These are phyloP conservation scores for Huntiella decipiens DNA, from an alignment of 2,329 filamentous ascomycete species.

Conservation along the genomic window DNA sequence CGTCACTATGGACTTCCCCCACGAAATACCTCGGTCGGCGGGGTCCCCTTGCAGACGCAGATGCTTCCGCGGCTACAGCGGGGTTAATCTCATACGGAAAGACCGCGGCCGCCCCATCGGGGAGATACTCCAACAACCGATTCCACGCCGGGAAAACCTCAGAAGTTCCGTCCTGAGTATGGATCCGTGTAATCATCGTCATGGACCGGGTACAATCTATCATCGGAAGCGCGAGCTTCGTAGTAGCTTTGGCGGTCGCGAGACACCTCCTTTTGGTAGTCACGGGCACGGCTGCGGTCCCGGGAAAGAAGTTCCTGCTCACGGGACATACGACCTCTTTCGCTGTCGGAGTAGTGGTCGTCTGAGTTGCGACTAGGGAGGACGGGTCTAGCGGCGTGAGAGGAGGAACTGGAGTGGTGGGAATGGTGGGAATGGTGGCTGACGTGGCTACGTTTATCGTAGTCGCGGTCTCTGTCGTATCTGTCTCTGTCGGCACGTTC, in stretches of 20 bases:
- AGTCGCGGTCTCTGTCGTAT: constrained; percentile 3
- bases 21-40: background rate
- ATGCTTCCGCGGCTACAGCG: background rate
- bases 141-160: background rate
- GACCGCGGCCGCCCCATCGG: background rate
- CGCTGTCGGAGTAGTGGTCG: constrained; percentile 1
- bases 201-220: constrained; percentile 2
- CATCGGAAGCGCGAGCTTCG: constrained; percentile 8
- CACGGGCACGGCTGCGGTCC: constrained; percentile 6
- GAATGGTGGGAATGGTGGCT: constrained; percentile 3
- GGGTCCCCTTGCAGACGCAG: constrained; percentile 8
- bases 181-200: constrained; percentile 7
- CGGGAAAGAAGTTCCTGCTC: constrained; percentile 5
- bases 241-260: constrained; percentile 6
- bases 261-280: constrained; percentile 9
- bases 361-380: constrained; percentile 1
- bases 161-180: constrained; percentile 7
- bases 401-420: background rate
- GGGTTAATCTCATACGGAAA: constrained; percentile 2
- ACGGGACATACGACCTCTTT: constrained; percentile 6
- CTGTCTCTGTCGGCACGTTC: constrained; percentile 3
- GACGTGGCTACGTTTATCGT: constrained; percentile 1
- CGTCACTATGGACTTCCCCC: background rate
- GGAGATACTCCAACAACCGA: background rate
- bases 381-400: background rate